These are phyloP conservation scores for Moringa oleifera DNA, from an alignment of 345 rosid species.

Conservation along the genomic window DNA sequence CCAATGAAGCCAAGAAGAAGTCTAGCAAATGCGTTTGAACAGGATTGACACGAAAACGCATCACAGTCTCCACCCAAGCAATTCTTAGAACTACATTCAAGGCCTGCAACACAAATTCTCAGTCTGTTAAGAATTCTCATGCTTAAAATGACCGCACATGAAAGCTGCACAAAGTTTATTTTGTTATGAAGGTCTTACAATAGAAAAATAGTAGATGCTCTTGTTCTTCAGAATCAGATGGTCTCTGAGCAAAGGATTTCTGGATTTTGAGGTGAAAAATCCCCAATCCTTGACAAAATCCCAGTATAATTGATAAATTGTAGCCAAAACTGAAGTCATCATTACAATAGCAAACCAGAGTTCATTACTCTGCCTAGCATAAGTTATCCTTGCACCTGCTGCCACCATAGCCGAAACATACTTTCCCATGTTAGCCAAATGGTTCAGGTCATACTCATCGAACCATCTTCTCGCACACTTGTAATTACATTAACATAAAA, in stretches of 20 bases:
- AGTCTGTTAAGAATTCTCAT: not conserved
- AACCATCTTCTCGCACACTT: slow-evolving; percentile 95
- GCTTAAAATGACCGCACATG: slow-evolving; percentile 5
- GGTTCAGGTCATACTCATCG: slow-evolving; percentile 59
- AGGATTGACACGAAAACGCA: slow-evolving; percentile 43
- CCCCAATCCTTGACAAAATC: slow-evolving; percentile 98
- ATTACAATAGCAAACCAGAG: slow-evolving; percentile 58
- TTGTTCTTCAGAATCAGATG: slow-evolving; percentile 71
- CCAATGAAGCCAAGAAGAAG: slow-evolving; percentile 79
- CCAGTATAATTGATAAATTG: slow-evolving; percentile 89
- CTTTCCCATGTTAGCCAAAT: slow-evolving; percentile 93
- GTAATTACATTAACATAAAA: slow-evolving; percentile 1
- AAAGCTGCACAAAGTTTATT: not conserved
- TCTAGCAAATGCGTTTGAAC: slow-evolving; percentile 64
- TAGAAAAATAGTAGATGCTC: slow-evolving; percentile 64
- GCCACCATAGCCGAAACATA: slow-evolving; percentile 96
- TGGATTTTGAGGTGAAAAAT: slow-evolving; percentile 64
- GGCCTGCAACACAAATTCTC: slow-evolving; percentile 37
- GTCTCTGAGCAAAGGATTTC: slow-evolving; percentile 78
- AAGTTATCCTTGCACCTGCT: slow-evolving; percentile 82
- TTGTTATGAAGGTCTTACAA: slow-evolving; percentile 47
- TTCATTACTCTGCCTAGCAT: slow-evolving; percentile 36
- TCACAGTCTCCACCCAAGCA: slow-evolving; percentile 75
- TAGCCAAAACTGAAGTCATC: slow-evolving; percentile 60
- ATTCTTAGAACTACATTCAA: slow-evolving; percentile 70